These are phyloP conservation scores for Colletotrichum australisinense DNA, from an alignment of 2,329 filamentous ascomycete genomes.

Conservation along the genomic window DNA sequence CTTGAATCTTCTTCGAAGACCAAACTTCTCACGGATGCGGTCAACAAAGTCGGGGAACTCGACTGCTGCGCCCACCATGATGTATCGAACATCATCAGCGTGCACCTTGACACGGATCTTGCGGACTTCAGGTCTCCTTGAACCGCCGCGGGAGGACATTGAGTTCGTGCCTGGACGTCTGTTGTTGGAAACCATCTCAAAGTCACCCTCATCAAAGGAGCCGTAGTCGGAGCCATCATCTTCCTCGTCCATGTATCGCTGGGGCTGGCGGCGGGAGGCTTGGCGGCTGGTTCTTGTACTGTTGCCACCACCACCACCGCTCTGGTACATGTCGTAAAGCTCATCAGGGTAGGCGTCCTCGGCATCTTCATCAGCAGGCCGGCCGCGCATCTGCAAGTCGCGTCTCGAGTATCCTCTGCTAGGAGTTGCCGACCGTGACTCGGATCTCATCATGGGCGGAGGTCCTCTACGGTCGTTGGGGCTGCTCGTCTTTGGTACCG, in stretches of 20 bases:
- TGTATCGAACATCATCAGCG: conserved; percentile 89
- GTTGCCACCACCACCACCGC: conserved; percentile 48
- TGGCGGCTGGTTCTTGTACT: conserved; percentile 55
- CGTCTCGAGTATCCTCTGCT: conserved; percentile 45
- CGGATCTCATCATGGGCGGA: conserved; percentile 39
- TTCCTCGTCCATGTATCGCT: conserved; percentile 82
- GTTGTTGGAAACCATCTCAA: conserved; percentile 77
- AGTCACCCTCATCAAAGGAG: conserved; percentile 80
- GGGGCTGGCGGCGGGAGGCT: conserved; percentile 50
- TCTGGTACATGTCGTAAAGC: conserved; percentile 73
- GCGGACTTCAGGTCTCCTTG: conserved; percentile 73
- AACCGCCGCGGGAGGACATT: conserved; percentile 62
- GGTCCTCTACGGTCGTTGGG: conserved; percentile 52
- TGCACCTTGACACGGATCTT: conserved; percentile 95
- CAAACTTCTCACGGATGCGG: conserved; percentile 89
- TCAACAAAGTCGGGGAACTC: conserved; percentile 83
- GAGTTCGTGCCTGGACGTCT: conserved; percentile 59
- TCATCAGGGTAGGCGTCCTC: conserved; percentile 76
- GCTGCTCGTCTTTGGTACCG: conserved; percentile 65
- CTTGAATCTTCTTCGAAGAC: conserved; percentile 81
- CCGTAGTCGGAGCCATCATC: conserved; percentile 78
- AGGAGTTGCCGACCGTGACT: conserved; percentile 59
- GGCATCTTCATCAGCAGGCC: conserved; percentile 58
- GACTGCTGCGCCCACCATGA: conserved; percentile 81
- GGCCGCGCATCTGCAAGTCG: conserved; percentile 33